These are phyloP conservation scores for Fusarium ramigenum DNA, from an alignment of 2,329 filamentous ascomycete genomes.

Conservation along the genomic window DNA sequence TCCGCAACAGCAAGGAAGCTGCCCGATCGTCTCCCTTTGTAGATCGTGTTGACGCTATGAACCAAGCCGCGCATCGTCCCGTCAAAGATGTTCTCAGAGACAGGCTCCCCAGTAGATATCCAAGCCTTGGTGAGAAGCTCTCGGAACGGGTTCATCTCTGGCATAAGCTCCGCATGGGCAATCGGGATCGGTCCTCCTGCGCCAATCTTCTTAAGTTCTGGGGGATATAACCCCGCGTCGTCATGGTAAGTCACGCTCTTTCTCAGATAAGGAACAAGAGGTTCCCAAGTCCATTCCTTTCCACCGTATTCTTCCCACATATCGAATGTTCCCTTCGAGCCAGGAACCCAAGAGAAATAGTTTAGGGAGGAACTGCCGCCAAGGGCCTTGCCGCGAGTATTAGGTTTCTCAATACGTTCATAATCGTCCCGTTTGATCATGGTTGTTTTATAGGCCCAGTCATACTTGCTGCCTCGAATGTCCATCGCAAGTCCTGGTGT, in stretches of 20 bases:
- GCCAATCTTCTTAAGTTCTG: slow-evolving; percentile 61
- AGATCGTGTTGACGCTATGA: slow-evolving; percentile 64
- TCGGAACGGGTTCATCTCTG: slow-evolving; percentile 54
- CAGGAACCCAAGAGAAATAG: slow-evolving; percentile 71
- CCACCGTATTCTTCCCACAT: slow-evolving; percentile 75
- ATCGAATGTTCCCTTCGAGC: slow-evolving; percentile 67
- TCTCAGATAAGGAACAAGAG: slow-evolving; percentile 59
- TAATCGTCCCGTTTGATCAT: slow-evolving; percentile 68
- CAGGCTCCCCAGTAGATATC: slow-evolving; percentile 57
- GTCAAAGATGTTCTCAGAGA: slow-evolving; percentile 65
- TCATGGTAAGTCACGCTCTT: slow-evolving; percentile 67
- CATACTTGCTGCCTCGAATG: slow-evolving; percentile 63
- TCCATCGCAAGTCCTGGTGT: slow-evolving; percentile 53
- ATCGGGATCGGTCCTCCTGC: slow-evolving; percentile 60
- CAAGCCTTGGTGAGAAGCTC: slow-evolving; percentile 61
- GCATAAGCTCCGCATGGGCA: slow-evolving; percentile 61
- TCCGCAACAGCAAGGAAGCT: slow-evolving; percentile 59
- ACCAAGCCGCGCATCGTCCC: slow-evolving; percentile 64
- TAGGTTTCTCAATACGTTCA: slow-evolving; percentile 70
- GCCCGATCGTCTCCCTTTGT: slow-evolving; percentile 62
- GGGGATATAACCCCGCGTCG: slow-evolving; percentile 55
- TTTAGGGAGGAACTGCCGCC: slow-evolving; percentile 68
- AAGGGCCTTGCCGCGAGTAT: slow-evolving; percentile 67
- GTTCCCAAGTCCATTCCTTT: slow-evolving; percentile 67
- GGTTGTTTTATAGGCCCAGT: slow-evolving; percentile 70